A percentile compares a stretch with the other conserved stretches of the same genome.
These are phyloP conservation scores for Ophiostoma triangulosporum DNA, from an alignment of 2,329 filamentous ascomycete species.

Conservation along the genomic window DNA sequence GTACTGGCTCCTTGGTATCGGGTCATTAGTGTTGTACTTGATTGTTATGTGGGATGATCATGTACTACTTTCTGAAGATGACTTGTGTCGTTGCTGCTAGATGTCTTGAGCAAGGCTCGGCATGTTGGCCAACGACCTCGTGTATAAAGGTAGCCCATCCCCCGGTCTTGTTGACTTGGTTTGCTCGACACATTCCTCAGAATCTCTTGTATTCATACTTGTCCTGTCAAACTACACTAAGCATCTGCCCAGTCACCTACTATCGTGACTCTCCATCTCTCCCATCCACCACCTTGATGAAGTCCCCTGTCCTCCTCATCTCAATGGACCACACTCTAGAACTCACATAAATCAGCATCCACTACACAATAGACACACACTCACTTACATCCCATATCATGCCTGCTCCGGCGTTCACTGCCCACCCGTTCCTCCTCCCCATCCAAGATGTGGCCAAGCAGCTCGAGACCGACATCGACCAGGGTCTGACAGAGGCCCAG, in stretches of 20 bases:
- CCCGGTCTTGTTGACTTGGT: background rate
- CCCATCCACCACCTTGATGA: slow-evolving; percentile 3
- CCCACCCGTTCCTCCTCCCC: slow-evolving; percentile 47
- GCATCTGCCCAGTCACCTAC: too few relatives aligned
- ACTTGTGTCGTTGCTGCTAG: background rate
- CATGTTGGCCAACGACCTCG: background rate
- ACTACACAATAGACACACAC: background rate
- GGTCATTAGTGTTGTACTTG: background rate
- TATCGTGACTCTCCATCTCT: too few relatives aligned
- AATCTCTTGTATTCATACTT: background rate
- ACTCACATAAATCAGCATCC: background rate
- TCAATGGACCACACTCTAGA: slow-evolving; percentile 3
- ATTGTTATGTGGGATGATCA: too few relatives aligned
- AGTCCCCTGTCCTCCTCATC: slow-evolving; percentile 1
- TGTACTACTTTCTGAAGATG: too few relatives aligned
- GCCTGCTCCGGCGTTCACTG: slow-evolving; percentile 23
- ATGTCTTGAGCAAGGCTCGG: background rate
- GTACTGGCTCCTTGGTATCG: background rate
- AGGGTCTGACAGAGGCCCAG: slow-evolving; percentile 48
- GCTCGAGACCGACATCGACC: slow-evolving; percentile 50
- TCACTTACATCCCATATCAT: background rate
- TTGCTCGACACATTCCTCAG: background rate
- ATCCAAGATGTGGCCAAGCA: slow-evolving; percentile 48
- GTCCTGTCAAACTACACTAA: background rate
- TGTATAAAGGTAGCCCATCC: background rate